Percentiles rank a stretch among this genome's conserved stretches.
Evolutionary conservation across 2,329 filamentous ascomycete genomes (phyloP).

Genomic region (Zymoseptoria ardabiliae): DNA sequence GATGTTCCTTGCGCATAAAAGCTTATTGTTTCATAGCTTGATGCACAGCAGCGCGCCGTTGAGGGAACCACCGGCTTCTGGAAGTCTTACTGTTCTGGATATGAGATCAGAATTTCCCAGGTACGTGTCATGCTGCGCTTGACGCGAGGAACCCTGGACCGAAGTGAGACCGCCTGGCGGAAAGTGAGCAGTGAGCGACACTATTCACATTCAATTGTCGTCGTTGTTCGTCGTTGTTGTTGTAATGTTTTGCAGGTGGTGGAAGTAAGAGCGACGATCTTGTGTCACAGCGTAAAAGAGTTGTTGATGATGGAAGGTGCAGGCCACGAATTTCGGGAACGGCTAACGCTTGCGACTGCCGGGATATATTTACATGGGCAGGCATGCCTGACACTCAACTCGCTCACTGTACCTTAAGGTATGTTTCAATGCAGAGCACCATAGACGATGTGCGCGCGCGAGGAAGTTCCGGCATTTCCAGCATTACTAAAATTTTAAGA

Average conservation of each 20-base stretch:
- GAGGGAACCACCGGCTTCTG: not conserved
- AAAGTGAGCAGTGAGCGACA: not conserved
- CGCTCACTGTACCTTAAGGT: no score
- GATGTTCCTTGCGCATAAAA: not conserved
- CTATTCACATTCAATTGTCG: no score
- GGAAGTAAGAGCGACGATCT: not conserved
- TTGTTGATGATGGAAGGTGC: not conserved
- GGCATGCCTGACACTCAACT: no score
- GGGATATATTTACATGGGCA: no score
- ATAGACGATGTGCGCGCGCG: no score
- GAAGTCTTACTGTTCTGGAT: not conserved
- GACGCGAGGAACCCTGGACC: not conserved
- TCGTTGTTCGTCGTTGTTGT: not conserved
- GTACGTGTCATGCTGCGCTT: not conserved
- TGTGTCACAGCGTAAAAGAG: not conserved
- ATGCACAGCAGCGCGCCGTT: not conserved
- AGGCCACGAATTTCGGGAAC: not conserved
- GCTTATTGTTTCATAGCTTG: not conserved
- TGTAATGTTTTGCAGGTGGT: not conserved
- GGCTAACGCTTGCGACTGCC: no score
- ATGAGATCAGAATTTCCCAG: not conserved
- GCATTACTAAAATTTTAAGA: not conserved
- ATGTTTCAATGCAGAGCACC: no score
- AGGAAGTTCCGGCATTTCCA: not conserved
- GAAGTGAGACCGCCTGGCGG: not conserved